These are phyloP conservation scores for Cinnamomum micranthum DNA, from an alignment of 164 flowering plant genomes.

Conservation along the genomic window DNA sequence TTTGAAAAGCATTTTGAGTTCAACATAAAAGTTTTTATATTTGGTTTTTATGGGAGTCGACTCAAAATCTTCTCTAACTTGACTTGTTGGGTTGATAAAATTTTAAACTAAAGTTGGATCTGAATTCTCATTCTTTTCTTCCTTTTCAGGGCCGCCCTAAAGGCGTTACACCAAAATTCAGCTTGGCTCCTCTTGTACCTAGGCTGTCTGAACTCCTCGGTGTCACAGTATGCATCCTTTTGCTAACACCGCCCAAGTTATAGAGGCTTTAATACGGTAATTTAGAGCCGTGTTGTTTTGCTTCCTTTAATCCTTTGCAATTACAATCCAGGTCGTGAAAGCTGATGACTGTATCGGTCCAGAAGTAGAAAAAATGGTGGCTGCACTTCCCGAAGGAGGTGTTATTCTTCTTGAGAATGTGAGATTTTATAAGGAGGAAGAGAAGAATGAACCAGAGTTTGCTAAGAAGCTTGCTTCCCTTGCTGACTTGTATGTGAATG, in stretches of 20 bases:
- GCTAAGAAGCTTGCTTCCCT: constrained; percentile 83
- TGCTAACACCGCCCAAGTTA: not conserved
- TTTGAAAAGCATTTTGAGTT: too few species aligned
- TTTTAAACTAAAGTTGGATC: not conserved
- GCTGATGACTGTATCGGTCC: constrained; percentile 85
- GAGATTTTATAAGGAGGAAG: constrained; percentile 84
- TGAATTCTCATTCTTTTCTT: not conserved
- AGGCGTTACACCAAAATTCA: constrained; percentile 77
- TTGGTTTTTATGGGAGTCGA: not conserved
- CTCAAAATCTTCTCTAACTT: not conserved
- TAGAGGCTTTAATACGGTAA: constrained; percentile 2
- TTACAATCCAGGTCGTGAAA: constrained; percentile 50
- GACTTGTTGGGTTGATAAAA: too few species aligned
- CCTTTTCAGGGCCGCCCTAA: constrained; percentile 71
- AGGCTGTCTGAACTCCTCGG: constrained; percentile 80
- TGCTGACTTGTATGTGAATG: constrained; percentile 82
- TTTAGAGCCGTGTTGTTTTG: not conserved
- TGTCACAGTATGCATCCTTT: constrained; percentile 32
- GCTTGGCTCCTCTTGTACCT: constrained; percentile 76
- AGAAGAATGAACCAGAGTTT: constrained; percentile 77
- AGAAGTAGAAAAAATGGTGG: constrained; percentile 75
- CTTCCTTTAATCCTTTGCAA: not conserved
- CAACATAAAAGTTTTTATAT: too few species aligned
- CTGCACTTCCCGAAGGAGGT: constrained; percentile 75
- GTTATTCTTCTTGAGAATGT: constrained; percentile 89